phyloP scores from a whole-genome alignment of 2,329 filamentous ascomycete species.

The Coniochaeta hoffmannii region DNA sequence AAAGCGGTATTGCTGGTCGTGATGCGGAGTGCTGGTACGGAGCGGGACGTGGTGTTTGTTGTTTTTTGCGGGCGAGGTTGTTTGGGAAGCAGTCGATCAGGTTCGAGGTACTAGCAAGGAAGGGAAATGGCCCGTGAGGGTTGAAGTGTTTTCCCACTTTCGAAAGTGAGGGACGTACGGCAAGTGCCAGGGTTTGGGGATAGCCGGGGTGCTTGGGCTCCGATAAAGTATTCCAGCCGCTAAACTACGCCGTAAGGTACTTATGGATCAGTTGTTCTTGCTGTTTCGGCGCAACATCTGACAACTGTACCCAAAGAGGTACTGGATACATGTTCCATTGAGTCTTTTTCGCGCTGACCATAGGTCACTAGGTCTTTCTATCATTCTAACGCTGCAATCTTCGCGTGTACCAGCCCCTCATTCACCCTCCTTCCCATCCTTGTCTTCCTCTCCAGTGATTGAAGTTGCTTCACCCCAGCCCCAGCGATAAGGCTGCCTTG shows the following conservation, averaged over 20 bases:
- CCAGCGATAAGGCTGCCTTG: not conserved
- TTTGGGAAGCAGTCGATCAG: constrained; percentile 2
- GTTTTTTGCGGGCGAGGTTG: not conserved
- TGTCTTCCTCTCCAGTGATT: not conserved
- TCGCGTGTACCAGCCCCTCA: not conserved
- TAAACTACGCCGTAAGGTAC: not conserved
- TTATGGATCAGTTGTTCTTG: not conserved
- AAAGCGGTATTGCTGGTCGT: not conserved
- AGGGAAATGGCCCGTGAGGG: constrained; percentile 1
- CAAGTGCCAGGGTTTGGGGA: constrained; percentile 2
- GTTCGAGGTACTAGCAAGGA: not conserved
- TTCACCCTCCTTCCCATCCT: not conserved
- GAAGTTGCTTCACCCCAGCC: not conserved
- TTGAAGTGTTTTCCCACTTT: constrained; percentile 4
- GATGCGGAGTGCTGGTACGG: not conserved
- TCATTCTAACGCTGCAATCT: not conserved
- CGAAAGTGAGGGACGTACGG: not conserved
- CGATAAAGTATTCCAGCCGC: not conserved
- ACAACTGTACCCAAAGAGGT: not conserved
- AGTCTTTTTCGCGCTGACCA: not conserved
- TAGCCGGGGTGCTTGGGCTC: not conserved
- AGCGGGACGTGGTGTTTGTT: constrained; percentile 1
- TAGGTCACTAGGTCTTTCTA: not conserved
- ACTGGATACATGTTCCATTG: not conserved
- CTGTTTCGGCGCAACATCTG: not conserved